Base-by-base conservation (phyloP, 2,329 filamentous ascomycete species). In the Claviceps arundinis region DNA sequence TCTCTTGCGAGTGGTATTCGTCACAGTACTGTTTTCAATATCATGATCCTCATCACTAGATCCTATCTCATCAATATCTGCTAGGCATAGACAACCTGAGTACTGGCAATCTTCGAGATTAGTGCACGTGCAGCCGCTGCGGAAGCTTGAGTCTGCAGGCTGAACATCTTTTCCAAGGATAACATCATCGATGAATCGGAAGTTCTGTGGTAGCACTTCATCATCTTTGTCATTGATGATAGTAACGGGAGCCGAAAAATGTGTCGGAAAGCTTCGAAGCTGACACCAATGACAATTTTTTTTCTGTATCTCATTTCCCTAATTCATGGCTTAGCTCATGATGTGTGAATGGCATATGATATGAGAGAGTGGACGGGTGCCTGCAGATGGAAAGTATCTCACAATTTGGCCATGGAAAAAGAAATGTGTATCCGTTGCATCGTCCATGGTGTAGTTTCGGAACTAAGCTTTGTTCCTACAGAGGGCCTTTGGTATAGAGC, bases 61-160 rank as follows among this genome's bases (percentile, higher is more conserved):
- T 22, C 43, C 50, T 13, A 48, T 50, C 8, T 56, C 51, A 52
- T 78, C 74, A 0, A 79, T 74, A 9, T 82, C 77, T 24, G 78
- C 82, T n/a, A 89, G 73, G 57, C 87, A 93, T 9, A 75, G 71
- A 62, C 88, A 94, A 24, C 68, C 72, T 40, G 70, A 73, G 58
- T 82, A 87, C 62, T 85, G 81, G 62, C 87, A 90, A 3, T 80
- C 76, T 59, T 76, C 73, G 48, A 80, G 73, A 2, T 77, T 68
- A 1, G 61, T 65, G 60, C 88, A 94, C 47, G 76, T 68, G 62
- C 88, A 94, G 2, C 87, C 87, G 51, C 74, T 75, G 56, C 81
- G 77, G 51, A 87, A 85, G 30, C 75, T 83, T 47, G 72, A 69
- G 55, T 78, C 77, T 4, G 77, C 77, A 13, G 75, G 72, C 44